These are phyloP conservation scores for Pseudocercospora pini-densiflorae DNA, from an alignment of 2,329 filamentous ascomycete genomes.

Conservation along the genomic window DNA sequence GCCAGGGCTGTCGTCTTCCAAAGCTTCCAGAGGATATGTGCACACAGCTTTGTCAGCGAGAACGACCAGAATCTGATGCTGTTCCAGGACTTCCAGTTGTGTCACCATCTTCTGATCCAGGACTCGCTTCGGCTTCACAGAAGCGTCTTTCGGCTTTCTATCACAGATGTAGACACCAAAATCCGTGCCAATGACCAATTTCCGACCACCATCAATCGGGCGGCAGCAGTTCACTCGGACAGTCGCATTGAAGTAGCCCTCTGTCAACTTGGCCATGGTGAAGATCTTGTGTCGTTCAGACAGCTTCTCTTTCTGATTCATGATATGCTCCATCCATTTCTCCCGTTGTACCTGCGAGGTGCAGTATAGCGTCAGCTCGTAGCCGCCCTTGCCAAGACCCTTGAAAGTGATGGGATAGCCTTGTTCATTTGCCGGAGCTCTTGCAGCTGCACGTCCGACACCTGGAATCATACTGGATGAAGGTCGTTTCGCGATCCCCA, in stretches of 20 bases:
- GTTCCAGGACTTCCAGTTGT: constrained; percentile 94
- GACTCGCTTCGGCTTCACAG: constrained; percentile 75
- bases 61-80: constrained; percentile 89
- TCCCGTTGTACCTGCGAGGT: constrained; percentile 83
- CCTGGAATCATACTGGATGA: constrained; percentile 80
- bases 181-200: constrained; percentile 93
- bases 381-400: constrained; percentile 93
- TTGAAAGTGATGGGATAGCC: constrained; percentile 96
- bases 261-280: constrained; percentile 71
- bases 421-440: constrained; percentile 63
- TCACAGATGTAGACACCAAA: constrained; percentile 92
- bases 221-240: constrained; percentile 95
- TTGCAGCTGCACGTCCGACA: constrained; percentile 55
- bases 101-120: constrained; percentile 87
- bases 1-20: constrained; percentile 78
- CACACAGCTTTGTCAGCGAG: constrained; percentile 91
- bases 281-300: constrained; percentile 75
- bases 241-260: constrained; percentile 85
- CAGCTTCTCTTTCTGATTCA: constrained; percentile 84
- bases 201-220: constrained; percentile 92
- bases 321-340: constrained; percentile 97
- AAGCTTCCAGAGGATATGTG: constrained; percentile 83
- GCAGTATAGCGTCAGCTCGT: constrained; percentile 88
- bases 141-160: constrained; percentile 80
- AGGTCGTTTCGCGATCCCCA: constrained; percentile 80